Evolutionary conservation across 805 yeast species (phyloP).

Genomic region (Candida odintsovae): DNA sequence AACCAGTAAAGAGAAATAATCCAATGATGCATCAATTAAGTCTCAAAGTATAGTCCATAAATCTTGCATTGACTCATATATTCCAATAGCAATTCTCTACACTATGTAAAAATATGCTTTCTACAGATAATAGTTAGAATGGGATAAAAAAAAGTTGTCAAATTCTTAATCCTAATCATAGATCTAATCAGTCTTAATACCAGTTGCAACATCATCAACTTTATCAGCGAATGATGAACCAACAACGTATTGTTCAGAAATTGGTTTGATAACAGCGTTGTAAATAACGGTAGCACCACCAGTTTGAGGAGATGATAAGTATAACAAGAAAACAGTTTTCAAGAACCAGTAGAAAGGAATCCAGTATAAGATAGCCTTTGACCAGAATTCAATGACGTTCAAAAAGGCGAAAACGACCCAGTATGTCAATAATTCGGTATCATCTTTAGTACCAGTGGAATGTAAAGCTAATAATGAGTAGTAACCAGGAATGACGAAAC

Average conservation of each 20-base stretch:
- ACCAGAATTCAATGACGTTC: slow-evolving; percentile 93
- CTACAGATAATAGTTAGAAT: too few species aligned
- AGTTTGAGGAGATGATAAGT: slow-evolving; percentile 81
- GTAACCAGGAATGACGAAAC: slow-evolving; percentile 87
- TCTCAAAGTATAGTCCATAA: too few species aligned
- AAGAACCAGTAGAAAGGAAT: slow-evolving; percentile 94
- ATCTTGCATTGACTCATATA: too few species aligned
- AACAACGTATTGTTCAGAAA: slow-evolving; percentile 35
- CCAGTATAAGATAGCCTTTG: slow-evolving; percentile 88
- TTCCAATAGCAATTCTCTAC: too few species aligned
- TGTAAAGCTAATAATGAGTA: slow-evolving; percentile 79
- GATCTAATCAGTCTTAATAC: slow-evolving; percentile 7
- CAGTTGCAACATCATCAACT: slow-evolving; percentile 28
- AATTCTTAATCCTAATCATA: not conserved
- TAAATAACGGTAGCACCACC: slow-evolving; percentile 82
- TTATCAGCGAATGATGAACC: slow-evolving; percentile 22
- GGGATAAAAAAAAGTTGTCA: too few species aligned
- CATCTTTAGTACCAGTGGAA: slow-evolving; percentile 65
- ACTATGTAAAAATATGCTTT: too few species aligned
- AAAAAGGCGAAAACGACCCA: slow-evolving; percentile 98
- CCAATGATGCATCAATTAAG: too few species aligned
- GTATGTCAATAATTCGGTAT: slow-evolving; percentile 84
- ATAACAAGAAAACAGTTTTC: slow-evolving; percentile 82
- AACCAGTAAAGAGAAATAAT: too few species aligned
- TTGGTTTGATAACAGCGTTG: slow-evolving; percentile 59